These are phyloP conservation scores for Pseudogymnoascus sp. DNA, from an alignment of 2,329 filamentous ascomycete genomes.

Conservation along the genomic window DNA sequence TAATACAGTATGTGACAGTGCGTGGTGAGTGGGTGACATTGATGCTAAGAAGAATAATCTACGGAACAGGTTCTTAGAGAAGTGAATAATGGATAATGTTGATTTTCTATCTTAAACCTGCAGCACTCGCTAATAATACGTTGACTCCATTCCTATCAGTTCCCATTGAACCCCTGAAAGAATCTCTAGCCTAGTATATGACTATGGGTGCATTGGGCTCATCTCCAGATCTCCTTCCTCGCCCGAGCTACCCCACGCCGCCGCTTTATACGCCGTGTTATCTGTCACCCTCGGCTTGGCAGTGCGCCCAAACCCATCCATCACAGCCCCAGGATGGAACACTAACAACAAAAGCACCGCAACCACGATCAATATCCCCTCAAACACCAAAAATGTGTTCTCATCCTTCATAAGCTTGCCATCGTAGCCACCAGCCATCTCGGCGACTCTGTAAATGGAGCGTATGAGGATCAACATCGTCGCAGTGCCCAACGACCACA, in stretches of 20 bases:
- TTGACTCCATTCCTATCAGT: background rate
- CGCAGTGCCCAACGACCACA: slow-evolving; percentile 32
- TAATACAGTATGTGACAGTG: background rate
- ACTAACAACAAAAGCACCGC: slow-evolving; percentile 38
- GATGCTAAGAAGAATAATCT: background rate
- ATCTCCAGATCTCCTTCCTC: background rate
- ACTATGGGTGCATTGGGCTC: background rate
- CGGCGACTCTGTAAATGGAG: slow-evolving; percentile 56
- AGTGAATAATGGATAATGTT: background rate
- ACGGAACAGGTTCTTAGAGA: background rate
- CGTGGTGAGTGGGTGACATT: background rate
- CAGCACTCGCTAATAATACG: background rate
- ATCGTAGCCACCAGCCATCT: slow-evolving; percentile 55
- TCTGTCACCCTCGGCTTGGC: slow-evolving; percentile 9
- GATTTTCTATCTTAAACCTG: background rate
- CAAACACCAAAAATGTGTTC: slow-evolving; percentile 48
- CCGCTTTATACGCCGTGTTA: background rate
- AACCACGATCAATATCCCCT: slow-evolving; percentile 44
- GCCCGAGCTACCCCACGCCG: background rate
- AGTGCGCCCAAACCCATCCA: background rate
- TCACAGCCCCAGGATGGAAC: slow-evolving; percentile 32
- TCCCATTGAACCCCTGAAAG: background rate
- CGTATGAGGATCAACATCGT: slow-evolving; percentile 58
- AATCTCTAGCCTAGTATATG: background rate
- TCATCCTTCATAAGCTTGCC: slow-evolving; percentile 49